Conservation (phyloP, 2,329 filamentous ascomycete genomes). For the Exutisphaerella laricina region DNA sequence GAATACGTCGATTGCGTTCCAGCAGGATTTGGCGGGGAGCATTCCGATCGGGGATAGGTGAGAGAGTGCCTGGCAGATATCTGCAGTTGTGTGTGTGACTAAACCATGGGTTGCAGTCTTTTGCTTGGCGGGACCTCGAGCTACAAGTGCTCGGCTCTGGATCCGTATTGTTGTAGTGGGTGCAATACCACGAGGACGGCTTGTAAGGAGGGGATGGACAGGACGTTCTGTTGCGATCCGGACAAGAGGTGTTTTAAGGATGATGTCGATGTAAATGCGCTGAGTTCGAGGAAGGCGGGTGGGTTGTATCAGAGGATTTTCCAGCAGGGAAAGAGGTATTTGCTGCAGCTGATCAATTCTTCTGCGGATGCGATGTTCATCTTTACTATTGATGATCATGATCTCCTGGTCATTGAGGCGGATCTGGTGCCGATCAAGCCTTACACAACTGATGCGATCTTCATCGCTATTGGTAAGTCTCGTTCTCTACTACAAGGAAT, state of each 20-base stretch:
- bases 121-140: conserved; percentile 15
- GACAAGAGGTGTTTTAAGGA: conserved; percentile 22
- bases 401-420: conserved; percentile 40
- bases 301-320: conserved; percentile 9
- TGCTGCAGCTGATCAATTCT: conserved; percentile 41
- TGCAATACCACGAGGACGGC: conserved; percentile 8
- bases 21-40: conserved; percentile 30
- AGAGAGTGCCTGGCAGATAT: background rate
- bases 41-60: conserved; percentile 17
- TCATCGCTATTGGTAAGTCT: conserved; percentile 28
- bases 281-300: conserved; percentile 10
- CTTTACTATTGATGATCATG: conserved; percentile 38
- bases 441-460: conserved; percentile 34
- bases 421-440: conserved; percentile 43
- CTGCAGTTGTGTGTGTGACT: background rate
- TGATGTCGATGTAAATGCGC: conserved; percentile 27
- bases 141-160: conserved; percentile 16
- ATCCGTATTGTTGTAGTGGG: conserved; percentile 14
- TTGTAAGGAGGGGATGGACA: conserved; percentile 5
- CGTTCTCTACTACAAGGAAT: too few species aligned
- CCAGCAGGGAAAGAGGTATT: conserved; percentile 37
- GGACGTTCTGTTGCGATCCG: conserved; percentile 15
- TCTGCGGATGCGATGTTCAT: conserved; percentile 36
- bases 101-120: background rate
- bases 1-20: conserved; percentile 16